These are phyloP conservation scores for Lecanicillium sp. DNA, from an alignment of 2,329 filamentous ascomycete species.

Conservation along the genomic window DNA sequence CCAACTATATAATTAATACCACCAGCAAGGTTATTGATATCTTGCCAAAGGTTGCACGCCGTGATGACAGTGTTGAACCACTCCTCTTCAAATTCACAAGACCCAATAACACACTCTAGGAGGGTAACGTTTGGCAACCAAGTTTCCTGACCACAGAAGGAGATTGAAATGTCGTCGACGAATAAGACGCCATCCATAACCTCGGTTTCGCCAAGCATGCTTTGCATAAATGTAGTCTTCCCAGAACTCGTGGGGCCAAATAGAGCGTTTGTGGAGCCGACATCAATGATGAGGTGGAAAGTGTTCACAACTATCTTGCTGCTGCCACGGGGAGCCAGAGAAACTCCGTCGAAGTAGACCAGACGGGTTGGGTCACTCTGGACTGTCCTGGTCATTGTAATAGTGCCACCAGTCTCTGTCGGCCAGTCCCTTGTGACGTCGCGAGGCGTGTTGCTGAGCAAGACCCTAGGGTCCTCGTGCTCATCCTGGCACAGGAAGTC, in stretches of 20 bases:
- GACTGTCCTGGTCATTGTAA: no score
- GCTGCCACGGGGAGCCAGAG: background rate
- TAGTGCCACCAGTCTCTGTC: background rate
- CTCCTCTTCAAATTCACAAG: background rate
- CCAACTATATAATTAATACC: background rate
- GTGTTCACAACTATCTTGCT: background rate
- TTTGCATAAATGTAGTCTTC: background rate
- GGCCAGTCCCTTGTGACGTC: background rate
- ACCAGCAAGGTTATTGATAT: background rate
- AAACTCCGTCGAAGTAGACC: background rate
- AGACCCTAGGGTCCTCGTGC: background rate
- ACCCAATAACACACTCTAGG: background rate
- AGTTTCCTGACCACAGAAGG: background rate
- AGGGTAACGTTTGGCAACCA: slow-evolving; percentile 1
- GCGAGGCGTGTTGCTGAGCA: background rate
- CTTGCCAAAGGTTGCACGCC: background rate
- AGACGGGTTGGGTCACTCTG: background rate
- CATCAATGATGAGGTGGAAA: background rate
- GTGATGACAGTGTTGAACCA: background rate
- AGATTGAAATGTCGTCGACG: background rate
- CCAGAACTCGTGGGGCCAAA: background rate
- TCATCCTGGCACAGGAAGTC: background rate
- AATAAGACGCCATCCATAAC: background rate
- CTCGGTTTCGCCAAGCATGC: background rate
- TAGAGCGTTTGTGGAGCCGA: background rate